These are phyloP conservation scores for Colletotrichum horii DNA, from an alignment of 2,329 filamentous ascomycete species.

Conservation along the genomic window DNA sequence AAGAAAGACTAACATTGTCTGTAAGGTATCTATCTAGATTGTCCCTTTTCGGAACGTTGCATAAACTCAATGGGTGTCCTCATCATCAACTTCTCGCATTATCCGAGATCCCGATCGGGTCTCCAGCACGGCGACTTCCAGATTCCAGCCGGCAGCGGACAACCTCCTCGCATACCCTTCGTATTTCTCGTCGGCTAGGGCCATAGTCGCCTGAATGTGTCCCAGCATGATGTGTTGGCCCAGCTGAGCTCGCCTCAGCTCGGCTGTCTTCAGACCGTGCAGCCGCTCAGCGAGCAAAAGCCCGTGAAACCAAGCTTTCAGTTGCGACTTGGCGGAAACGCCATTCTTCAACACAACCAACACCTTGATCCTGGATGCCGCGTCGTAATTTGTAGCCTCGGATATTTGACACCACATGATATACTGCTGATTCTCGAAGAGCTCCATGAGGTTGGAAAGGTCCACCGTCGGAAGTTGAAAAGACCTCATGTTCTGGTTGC, in stretches of 20 bases:
- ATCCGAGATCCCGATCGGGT: constrained; percentile 17
- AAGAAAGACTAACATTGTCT: background rate
- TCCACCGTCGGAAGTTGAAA: constrained; percentile 2
- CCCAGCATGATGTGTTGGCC: background rate
- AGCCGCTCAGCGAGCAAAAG: background rate
- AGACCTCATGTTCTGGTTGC: background rate
- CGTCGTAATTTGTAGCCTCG: background rate
- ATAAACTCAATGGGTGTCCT: background rate
- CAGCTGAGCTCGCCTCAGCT: background rate
- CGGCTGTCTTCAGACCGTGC: background rate
- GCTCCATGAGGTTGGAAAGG: background rate
- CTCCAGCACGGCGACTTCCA: constrained; percentile 7
- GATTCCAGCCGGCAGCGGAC: constrained; percentile 4
- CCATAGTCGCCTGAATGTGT: background rate
- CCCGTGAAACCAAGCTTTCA: constrained; percentile 17
- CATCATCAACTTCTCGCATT: background rate
- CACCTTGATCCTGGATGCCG: background rate
- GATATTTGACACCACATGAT: constrained; percentile 1
- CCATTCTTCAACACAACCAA: constrained; percentile 8
- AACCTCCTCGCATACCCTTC: background rate
- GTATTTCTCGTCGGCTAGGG: background rate
- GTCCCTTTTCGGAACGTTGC: background rate
- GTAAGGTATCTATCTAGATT: background rate
- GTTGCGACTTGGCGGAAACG: constrained; percentile 3
- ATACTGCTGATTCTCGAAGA: constrained; percentile 1